A percentile compares a stretch with the other conserved stretches of the same genome.
Conservation (phyloP, 768 basidiomycete species). For the Ramaria rubella region DNA sequence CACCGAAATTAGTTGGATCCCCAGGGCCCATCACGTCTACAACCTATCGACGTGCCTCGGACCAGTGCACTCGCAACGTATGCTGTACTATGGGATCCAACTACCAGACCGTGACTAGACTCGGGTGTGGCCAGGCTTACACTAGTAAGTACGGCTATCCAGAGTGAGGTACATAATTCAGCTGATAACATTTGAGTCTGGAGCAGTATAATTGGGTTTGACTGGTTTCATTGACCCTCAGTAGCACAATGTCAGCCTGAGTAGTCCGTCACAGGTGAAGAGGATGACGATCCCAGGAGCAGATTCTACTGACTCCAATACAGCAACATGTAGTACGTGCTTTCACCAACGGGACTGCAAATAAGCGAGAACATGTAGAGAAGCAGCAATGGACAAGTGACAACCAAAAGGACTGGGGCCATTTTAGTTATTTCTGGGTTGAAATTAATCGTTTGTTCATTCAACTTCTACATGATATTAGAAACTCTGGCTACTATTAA, state of each 20-base stretch:
- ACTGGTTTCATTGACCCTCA: not conserved
- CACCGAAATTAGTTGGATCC: slow-evolving; percentile 25
- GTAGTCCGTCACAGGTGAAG: slow-evolving; percentile 15
- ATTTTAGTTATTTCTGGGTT: not conserved
- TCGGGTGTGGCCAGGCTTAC: slow-evolving; percentile 18
- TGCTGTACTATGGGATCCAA: slow-evolving; percentile 25
- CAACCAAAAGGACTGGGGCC: slow-evolving; percentile 22
- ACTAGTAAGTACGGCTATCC: slow-evolving; percentile 22
- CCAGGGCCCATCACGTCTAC: slow-evolving; percentile 18
- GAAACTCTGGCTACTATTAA: no score
- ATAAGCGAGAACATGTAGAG: slow-evolving; percentile 20
- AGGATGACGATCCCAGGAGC: slow-evolving; percentile 25
- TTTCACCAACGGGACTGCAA: slow-evolving; percentile 24
- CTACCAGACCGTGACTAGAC: slow-evolving; percentile 4
- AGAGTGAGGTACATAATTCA: slow-evolving; percentile 16
- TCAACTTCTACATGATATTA: no score
- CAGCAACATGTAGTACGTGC: slow-evolving; percentile 25
- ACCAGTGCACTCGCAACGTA: slow-evolving; percentile 25
- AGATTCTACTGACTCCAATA: slow-evolving; percentile 21
- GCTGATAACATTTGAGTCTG: slow-evolving; percentile 12
- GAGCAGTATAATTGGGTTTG: not conserved
- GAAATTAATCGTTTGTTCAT: no score
- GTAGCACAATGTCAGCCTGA: no score
- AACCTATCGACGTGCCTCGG: slow-evolving; percentile 16
- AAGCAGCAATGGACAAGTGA: slow-evolving; percentile 15